phyloP scores from a whole-genome alignment of 306 rosid genomes.

The Phaseolus lunatus region DNA sequence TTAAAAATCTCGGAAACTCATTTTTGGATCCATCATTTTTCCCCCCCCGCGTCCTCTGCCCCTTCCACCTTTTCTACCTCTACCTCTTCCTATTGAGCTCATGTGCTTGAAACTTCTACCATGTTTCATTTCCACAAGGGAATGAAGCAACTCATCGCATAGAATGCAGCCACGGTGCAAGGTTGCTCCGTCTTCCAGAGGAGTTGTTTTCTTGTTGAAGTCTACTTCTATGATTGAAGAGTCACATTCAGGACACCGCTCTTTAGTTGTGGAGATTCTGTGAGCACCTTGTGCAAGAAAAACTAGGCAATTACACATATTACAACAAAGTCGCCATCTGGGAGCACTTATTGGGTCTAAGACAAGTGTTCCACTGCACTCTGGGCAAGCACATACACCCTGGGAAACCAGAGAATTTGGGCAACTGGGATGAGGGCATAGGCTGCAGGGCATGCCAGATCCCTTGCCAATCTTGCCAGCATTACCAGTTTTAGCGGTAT shows the following conservation, averaged over 20 bases:
- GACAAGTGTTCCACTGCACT: conserved; percentile 90
- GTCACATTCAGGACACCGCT: conserved; percentile 79
- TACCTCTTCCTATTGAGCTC: conserved; percentile 76
- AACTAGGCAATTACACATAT: conserved; percentile 87
- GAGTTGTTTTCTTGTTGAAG: conserved; percentile 94
- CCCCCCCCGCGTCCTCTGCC: conserved; percentile 71
- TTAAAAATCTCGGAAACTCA: conserved; percentile 95
- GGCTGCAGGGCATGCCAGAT: conserved; percentile 94
- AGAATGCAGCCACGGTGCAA: conserved; percentile 85
- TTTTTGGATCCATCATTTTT: conserved; percentile 75
- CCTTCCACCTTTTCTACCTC: conserved; percentile 67
- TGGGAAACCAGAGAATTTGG: conserved; percentile 81
- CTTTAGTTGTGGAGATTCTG: conserved; percentile 78
- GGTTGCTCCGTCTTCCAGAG: conserved; percentile 85
- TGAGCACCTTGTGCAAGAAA: conserved; percentile 96
- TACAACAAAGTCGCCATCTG: conserved; percentile 89
- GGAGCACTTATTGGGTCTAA: conserved; percentile 93
- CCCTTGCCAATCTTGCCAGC: conserved; percentile 84
- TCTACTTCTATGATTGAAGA: conserved; percentile 86
- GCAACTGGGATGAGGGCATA: conserved; percentile 94
- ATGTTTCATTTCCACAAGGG: conserved; percentile 89
- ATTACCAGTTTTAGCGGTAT: conserved; percentile 58
- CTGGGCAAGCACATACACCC: conserved; percentile 97
- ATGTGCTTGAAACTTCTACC: conserved; percentile 68
- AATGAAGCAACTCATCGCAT: conserved; percentile 91